phyloP scores from a whole-genome alignment of 176 grass and related monocot species.

The Sorghum bicolor region DNA sequence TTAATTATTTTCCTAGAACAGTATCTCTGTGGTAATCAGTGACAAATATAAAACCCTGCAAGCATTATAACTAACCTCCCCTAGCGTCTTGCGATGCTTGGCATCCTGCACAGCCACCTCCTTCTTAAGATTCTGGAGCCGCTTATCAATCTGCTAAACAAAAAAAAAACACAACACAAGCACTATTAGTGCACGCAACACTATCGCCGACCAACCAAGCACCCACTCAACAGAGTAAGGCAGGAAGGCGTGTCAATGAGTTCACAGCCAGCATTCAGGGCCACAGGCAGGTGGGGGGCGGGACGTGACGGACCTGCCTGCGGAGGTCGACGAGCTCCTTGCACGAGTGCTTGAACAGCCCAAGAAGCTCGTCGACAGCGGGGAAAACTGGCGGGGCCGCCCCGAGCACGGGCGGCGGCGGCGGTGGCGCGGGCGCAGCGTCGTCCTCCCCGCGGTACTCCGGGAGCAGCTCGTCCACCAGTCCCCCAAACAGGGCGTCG shows the following conservation, averaged over 20 bases:
- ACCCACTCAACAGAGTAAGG: not conserved
- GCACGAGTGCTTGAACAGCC: slow-evolving; percentile 95
- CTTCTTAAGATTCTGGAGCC: slow-evolving; percentile 93
- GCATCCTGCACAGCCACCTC: slow-evolving; percentile 82
- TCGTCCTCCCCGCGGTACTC: slow-evolving; percentile 71
- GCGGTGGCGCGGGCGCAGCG: slow-evolving; percentile 30
- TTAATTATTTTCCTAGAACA: not conserved
- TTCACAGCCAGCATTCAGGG: not conserved
- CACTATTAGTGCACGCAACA: not conserved
- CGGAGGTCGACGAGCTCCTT: slow-evolving; percentile 97
- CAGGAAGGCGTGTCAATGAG: not conserved
- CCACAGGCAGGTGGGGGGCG: not conserved
- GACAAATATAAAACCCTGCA: not conserved
- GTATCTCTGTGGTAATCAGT: not conserved
- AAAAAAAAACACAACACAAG: not conserved
- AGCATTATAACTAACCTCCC: slow-evolving; percentile 55
- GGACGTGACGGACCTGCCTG: slow-evolving; percentile 48
- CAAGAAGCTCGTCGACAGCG: slow-evolving; percentile 82
- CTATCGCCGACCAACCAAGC: not conserved
- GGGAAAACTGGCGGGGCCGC: slow-evolving; percentile 68
- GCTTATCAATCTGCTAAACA: slow-evolving; percentile 72
- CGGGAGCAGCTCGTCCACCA: slow-evolving; percentile 89
- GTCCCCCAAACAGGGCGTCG: slow-evolving; percentile 74
- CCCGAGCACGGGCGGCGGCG: slow-evolving; percentile 42
- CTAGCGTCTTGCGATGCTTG: slow-evolving; percentile 91